phyloP scores from a whole-genome alignment of 768 basidiomycete genomes.

The Daedalea quercina region DNA sequence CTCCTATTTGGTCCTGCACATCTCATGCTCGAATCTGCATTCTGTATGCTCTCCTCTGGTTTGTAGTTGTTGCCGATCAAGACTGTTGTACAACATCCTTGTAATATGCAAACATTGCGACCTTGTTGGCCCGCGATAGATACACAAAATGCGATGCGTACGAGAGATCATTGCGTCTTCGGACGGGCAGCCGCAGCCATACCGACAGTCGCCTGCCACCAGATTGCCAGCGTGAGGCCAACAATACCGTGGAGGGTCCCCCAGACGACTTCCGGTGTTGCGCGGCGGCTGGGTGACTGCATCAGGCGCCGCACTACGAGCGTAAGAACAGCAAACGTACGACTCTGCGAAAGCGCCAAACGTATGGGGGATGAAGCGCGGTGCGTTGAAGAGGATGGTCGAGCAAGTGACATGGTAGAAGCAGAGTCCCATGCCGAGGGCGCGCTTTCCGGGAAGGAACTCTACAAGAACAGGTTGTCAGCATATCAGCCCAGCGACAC shows the following conservation, averaged over 20 bases:
- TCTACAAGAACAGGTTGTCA: slow-evolving; percentile 33
- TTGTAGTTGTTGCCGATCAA: too few species aligned
- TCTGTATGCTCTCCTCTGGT: too few species aligned
- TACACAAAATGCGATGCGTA: not conserved
- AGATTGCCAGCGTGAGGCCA: slow-evolving; percentile 64
- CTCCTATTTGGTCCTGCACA: too few species aligned
- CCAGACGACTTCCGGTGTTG: slow-evolving; percentile 73
- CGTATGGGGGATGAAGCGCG: slow-evolving; percentile 71
- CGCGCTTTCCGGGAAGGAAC: slow-evolving; percentile 81
- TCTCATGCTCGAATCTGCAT: too few species aligned
- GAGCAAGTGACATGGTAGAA: slow-evolving; percentile 71
- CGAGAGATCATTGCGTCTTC: slow-evolving; percentile 13
- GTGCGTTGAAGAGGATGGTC: slow-evolving; percentile 68
- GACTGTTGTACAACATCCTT: too few species aligned
- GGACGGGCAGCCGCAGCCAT: slow-evolving; percentile 14
- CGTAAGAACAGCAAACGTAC: slow-evolving; percentile 44
- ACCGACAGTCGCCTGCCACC: slow-evolving; percentile 77
- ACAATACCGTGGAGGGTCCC: slow-evolving; percentile 66
- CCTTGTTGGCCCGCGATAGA: too few species aligned
- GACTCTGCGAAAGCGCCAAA: slow-evolving; percentile 56
- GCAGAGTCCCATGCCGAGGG: slow-evolving; percentile 68
- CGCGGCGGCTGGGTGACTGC: slow-evolving; percentile 34
- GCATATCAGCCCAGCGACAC: not conserved
- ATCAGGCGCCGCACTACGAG: too few species aligned
- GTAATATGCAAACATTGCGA: too few species aligned